A percentile compares a stretch with the other conserved stretches of the same genome.
These are phyloP conservation scores for Colletotrichum incanum DNA, from an alignment of 2,329 filamentous ascomycete species.

Conservation along the genomic window DNA sequence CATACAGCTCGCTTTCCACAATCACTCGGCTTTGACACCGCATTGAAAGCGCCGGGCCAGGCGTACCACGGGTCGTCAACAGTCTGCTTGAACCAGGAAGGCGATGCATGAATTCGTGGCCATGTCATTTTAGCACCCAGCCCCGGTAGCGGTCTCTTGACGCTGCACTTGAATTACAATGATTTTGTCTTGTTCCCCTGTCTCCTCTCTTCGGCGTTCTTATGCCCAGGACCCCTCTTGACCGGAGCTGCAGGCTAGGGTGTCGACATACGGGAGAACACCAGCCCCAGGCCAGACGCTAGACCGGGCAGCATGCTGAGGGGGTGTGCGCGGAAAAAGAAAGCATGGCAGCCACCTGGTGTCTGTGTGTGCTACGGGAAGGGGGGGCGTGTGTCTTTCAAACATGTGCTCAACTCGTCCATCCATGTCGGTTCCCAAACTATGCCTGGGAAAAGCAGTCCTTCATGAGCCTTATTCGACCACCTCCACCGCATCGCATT, in stretches of 20 bases:
- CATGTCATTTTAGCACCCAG: constrained; percentile 56
- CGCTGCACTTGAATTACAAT: constrained; percentile 51
- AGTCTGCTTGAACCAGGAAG: constrained; percentile 51
- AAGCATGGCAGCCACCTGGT: constrained; percentile 42
- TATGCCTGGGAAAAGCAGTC: constrained; percentile 37
- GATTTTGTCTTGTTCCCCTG: constrained; percentile 37
- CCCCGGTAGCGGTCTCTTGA: constrained; percentile 48
- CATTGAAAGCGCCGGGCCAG: constrained; percentile 50
- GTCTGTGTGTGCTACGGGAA: constrained; percentile 35
- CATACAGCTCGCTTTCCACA: constrained; percentile 33
- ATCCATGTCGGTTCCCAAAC: constrained; percentile 44
- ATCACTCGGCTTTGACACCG: constrained; percentile 29
- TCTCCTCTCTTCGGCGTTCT: not conserved
- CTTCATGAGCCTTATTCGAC: constrained; percentile 43
- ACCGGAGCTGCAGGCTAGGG: constrained; percentile 26
- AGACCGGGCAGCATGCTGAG: constrained; percentile 25
- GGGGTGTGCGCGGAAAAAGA: constrained; percentile 35
- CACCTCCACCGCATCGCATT: constrained; percentile 43
- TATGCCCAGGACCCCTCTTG: constrained; percentile 29
- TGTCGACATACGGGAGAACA: constrained; percentile 39
- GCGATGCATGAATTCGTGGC: constrained; percentile 65
- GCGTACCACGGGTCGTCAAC: constrained; percentile 44
- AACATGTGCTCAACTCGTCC: constrained; percentile 41
- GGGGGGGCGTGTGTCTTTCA: constrained; percentile 39
- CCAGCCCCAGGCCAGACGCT: constrained; percentile 36